These are phyloP conservation scores for Macadamia integrifolia DNA, from an alignment of 164 flowering plant species.

Conservation along the genomic window DNA sequence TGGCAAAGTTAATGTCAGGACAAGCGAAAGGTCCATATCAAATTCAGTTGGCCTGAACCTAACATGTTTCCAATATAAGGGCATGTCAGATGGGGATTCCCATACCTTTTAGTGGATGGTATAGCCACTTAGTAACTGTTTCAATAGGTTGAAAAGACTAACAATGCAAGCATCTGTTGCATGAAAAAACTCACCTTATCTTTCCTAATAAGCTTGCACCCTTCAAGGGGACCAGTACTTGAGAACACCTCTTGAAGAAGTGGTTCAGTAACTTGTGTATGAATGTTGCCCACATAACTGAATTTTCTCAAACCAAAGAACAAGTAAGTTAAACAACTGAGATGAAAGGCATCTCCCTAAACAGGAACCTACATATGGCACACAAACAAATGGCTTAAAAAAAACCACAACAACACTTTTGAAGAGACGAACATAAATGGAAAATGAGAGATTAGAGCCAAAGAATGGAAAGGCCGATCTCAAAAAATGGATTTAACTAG, in stretches of 20 bases:
- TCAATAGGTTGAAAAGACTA: too few species aligned
- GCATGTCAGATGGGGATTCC: too few species aligned
- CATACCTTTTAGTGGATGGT: too few species aligned
- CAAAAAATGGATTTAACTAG: not conserved
- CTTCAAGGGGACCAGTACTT: slow-evolving; percentile 30
- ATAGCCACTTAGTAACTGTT: too few species aligned
- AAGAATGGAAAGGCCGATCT: not conserved
- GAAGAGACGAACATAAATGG: not conserved
- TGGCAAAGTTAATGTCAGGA: too few species aligned
- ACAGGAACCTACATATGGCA: too few species aligned
- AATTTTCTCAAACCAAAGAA: slow-evolving; percentile 3
- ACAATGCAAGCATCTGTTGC: too few species aligned
- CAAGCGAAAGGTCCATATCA: too few species aligned
- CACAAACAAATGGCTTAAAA: too few species aligned
- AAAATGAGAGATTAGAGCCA: not conserved
- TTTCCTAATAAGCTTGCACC: slow-evolving; percentile 31
- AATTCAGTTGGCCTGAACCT: too few species aligned
- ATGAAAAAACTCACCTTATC: slow-evolving; percentile 20
- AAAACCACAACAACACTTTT: not conserved
- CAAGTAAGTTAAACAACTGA: not conserved
- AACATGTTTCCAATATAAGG: too few species aligned
- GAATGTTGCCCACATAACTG: slow-evolving; percentile 49
- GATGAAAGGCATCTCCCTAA: not conserved
- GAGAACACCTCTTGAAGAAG: slow-evolving; percentile 63
- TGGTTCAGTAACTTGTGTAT: slow-evolving; percentile 47